Evolutionary conservation across 129 eudicot genomes (phyloP).

Genomic region (Lactuca saligna): DNA sequence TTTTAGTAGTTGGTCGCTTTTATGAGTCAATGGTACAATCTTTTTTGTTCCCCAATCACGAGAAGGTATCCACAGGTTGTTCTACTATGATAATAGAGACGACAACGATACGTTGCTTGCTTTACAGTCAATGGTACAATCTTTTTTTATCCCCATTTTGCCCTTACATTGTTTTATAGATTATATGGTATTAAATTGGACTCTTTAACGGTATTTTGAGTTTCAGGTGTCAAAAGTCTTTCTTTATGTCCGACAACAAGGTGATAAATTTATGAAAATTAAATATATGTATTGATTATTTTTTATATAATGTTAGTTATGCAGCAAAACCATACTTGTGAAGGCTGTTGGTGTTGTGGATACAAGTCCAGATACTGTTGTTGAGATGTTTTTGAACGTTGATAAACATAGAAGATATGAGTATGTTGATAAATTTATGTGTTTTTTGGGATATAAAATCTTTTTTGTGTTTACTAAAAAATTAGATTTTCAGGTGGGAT

Average conservation of each 20-base stretch:
- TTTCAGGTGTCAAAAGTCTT: conserved; percentile 71
- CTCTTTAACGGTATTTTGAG: conserved; percentile 15
- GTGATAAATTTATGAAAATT: conserved; percentile 32
- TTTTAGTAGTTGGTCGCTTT: too few species aligned
- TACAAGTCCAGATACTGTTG: conserved; percentile 81
- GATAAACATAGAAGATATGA: conserved; percentile 79
- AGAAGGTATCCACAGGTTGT: too few species aligned
- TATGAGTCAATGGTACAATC: conserved; percentile 50
- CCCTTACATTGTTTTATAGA: neutral
- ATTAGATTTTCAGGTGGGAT: conserved; percentile 75
- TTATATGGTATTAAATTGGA: neutral
- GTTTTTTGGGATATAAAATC: neutral
- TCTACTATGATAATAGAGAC: too few species aligned
- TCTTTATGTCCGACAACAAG: conserved; percentile 68
- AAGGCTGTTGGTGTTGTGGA: conserved; percentile 89
- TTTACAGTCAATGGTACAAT: too few species aligned
- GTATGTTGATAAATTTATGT: conserved; percentile 44
- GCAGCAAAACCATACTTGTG: conserved; percentile 76
- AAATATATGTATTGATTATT: conserved; percentile 14
- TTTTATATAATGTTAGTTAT: conserved; percentile 33
- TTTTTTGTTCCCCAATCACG: neutral
- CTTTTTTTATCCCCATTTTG: neutral
- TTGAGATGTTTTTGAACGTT: conserved; percentile 77
- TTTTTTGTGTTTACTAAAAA: conserved; percentile 27
- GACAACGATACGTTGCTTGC: too few species aligned